phyloP scores from a whole-genome alignment of 306 rosid species.

The Sesbania bispinosa region DNA sequence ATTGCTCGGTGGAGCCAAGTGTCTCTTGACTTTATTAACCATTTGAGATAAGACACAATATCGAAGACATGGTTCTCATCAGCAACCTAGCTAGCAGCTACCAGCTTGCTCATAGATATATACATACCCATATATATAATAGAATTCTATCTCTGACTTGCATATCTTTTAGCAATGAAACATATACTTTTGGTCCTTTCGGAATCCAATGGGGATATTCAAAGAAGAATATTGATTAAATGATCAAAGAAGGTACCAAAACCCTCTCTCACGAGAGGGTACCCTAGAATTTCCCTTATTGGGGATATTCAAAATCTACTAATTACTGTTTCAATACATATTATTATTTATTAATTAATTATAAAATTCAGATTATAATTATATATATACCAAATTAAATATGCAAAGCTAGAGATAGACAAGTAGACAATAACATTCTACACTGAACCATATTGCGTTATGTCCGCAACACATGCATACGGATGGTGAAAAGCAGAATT shows the following conservation, averaged over 20 bases:
- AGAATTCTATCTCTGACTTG: not conserved
- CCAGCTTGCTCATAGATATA: not conserved
- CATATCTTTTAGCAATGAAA: not conserved
- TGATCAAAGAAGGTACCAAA: no score
- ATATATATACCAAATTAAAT: no score
- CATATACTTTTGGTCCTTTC: not conserved
- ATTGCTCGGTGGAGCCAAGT: constrained; percentile 21
- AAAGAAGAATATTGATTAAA: no score
- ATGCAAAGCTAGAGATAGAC: no score
- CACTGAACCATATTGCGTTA: no score
- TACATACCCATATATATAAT: not conserved
- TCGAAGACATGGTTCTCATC: not conserved
- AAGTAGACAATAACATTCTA: no score
- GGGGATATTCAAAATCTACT: no score
- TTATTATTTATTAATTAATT: not conserved
- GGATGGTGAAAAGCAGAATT: no score
- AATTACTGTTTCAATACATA: not conserved
- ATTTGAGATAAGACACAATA: constrained; percentile 11
- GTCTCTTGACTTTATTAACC: constrained; percentile 13
- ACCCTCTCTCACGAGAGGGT: no score
- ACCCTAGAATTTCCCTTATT: no score
- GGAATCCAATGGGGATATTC: constrained; percentile 22
- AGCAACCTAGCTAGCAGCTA: no score
- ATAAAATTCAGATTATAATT: not conserved
- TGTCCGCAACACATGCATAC: no score